phyloP scores from a whole-genome alignment of 768 basidiomycete genomes.

The Exsudoporus frostii region DNA sequence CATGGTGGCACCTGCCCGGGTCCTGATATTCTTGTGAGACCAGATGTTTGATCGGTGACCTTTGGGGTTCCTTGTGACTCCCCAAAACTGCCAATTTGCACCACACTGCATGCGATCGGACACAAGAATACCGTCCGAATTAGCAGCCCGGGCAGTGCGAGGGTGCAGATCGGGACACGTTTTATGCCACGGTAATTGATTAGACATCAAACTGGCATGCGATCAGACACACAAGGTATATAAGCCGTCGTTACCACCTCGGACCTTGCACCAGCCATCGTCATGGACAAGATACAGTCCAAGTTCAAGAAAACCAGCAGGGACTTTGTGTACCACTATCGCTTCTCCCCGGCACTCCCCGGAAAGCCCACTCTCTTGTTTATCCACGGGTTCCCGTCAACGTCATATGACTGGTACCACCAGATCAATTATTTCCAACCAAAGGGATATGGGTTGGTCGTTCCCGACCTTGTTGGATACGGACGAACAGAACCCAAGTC shows the following conservation, averaged over 20 bases:
- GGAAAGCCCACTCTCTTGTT: constrained; percentile 40
- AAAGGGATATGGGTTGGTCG: constrained; percentile 42
- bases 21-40: neutral
- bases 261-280: neutral
- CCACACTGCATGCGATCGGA: neutral
- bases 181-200: constrained; percentile 9
- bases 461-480: constrained; percentile 47
- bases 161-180: constrained; percentile 17
- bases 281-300: constrained; percentile 26
- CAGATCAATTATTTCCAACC: constrained; percentile 38
- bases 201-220: constrained; percentile 7
- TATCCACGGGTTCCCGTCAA: constrained; percentile 45
- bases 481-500: constrained; percentile 45
- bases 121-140: constrained; percentile 4
- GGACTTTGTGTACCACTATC: constrained; percentile 37
- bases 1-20: neutral
- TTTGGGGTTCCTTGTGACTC: neutral
- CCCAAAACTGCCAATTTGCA: neutral
- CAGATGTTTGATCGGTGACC: constrained; percentile 1
- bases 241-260: neutral
- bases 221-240: constrained; percentile 15
- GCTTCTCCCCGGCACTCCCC: constrained; percentile 22
- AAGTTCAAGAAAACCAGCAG: constrained; percentile 36
- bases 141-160: constrained; percentile 13
- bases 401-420: constrained; percentile 41